These are phyloP conservation scores for Carex myosuroides DNA, from an alignment of 176 grass and related monocot genomes.

Conservation along the genomic window DNA sequence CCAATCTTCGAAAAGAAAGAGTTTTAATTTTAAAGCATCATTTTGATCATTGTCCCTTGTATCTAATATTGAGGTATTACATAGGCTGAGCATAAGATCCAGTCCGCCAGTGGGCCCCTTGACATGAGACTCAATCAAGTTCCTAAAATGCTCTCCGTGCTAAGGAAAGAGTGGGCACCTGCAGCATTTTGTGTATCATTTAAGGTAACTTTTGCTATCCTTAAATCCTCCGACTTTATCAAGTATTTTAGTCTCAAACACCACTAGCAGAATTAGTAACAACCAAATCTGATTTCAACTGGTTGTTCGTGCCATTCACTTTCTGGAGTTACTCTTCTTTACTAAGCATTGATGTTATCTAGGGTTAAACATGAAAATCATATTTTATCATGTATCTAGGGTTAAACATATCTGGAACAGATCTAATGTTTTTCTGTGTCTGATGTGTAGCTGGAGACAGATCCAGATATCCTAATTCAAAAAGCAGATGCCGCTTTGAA, in stretches of 20 bases:
- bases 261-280: background rate
- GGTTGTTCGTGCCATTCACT: background rate
- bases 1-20: background rate
- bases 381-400: background rate
- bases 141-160: conserved; percentile 74
- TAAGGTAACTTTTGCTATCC: conserved; percentile 44
- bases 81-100: conserved; percentile 93
- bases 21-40: background rate
- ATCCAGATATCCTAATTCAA: conserved; percentile 64
- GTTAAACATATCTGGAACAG: background rate
- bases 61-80: background rate
- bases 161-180: conserved; percentile 70
- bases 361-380: background rate
- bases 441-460: conserved; percentile 65
- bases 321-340: background rate
- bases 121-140: conserved; percentile 80
- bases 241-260: background rate
- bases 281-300: background rate
- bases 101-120: conserved; percentile 69
- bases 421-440: background rate
- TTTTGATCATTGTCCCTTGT: conserved; percentile 8
- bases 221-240: background rate
- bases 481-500: conserved; percentile 59
- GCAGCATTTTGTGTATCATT: conserved; percentile 74
- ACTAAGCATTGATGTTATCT: background rate